These are phyloP conservation scores for Psophocarpus tetragonolobus DNA, from an alignment of 306 rosid genomes.

Conservation along the genomic window DNA sequence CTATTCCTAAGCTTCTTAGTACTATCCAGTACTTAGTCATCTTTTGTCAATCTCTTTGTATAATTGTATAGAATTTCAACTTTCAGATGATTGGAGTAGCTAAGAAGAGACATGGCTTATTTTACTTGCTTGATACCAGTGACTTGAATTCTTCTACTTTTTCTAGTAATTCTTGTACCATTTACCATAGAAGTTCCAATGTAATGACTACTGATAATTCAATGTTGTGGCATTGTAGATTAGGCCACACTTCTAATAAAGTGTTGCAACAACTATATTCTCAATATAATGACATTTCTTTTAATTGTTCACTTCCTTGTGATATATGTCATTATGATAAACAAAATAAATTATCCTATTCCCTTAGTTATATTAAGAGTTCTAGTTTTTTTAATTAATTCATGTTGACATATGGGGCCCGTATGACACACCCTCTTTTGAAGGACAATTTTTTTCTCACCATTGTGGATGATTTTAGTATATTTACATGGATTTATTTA, in stretches of 20 bases:
- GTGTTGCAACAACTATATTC: background rate
- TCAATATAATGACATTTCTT: background rate
- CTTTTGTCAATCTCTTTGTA: too few species aligned
- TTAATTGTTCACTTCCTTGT: background rate
- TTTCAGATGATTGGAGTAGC: background rate
- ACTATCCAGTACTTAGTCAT: too few species aligned
- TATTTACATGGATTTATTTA: too few species aligned
- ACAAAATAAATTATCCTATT: background rate
- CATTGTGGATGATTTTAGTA: too few species aligned
- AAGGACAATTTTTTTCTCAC: too few species aligned
- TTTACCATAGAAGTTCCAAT: background rate
- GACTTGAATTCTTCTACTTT: background rate
- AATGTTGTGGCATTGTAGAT: background rate
- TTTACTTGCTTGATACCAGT: background rate
- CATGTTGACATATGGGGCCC: background rate
- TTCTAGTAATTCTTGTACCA: background rate
- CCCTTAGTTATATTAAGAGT: background rate
- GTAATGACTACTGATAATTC: too few species aligned
- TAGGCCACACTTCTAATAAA: background rate
- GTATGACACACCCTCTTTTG: background rate
- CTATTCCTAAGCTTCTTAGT: too few species aligned
- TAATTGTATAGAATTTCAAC: background rate
- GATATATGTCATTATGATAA: background rate
- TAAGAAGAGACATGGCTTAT: too few species aligned
- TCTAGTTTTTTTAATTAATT: background rate